Base-by-base conservation (phyloP, 1,284 basidiomycete genomes). In the Irpex sp. region DNA sequence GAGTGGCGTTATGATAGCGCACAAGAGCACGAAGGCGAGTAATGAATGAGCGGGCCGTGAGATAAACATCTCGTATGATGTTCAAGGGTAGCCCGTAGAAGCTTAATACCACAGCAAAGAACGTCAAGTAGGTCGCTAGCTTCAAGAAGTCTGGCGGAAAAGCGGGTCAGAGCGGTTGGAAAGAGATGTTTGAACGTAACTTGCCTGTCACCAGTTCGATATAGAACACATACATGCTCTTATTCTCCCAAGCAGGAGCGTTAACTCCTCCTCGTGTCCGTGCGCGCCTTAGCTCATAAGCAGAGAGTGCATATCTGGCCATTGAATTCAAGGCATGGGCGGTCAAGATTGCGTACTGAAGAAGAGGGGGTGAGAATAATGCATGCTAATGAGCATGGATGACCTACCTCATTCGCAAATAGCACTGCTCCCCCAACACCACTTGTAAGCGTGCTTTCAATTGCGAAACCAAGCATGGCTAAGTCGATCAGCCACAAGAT, bases 81-180 rank as follows among this genome's bases (percentile, higher is more conserved):
- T 98, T 98, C 62, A 99, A 82, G 0, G 97, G 97, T 38, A 99
- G 82, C n/a, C 97, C 97, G 71, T 97, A 97, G 80, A 93, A 91
- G 6, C 92, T 88, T 69, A 97, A 89, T 71, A 98, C 95, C 69
- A 97, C 86, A 66, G 88, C 84, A 82, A 97, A 97, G 84, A 98
- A 98, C 57, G 90, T 80, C 64, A 97, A 84, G 79, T 99, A 99
- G 0, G 93, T 97, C 57, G 91, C 81, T 64, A 99, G 84, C 76
- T 98, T 98, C 67, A 95, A 78, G 77, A 97, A 96, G 76, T 98
- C 97, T 96, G 37, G 6, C 17, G 73, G 8, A 40, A 21, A 17
- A 40, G 21, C 44, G 47, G 56, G 51, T 57, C 63, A 34, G 60
- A 13, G 58, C 51, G 61, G 66, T 49, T 64, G 34, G 51, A 44